Percentiles rank a stretch among this genome's conserved stretches.
phyloP scores from a whole-genome alignment of 163 green algal genomes.

The Chlorella variabilis region DNA sequence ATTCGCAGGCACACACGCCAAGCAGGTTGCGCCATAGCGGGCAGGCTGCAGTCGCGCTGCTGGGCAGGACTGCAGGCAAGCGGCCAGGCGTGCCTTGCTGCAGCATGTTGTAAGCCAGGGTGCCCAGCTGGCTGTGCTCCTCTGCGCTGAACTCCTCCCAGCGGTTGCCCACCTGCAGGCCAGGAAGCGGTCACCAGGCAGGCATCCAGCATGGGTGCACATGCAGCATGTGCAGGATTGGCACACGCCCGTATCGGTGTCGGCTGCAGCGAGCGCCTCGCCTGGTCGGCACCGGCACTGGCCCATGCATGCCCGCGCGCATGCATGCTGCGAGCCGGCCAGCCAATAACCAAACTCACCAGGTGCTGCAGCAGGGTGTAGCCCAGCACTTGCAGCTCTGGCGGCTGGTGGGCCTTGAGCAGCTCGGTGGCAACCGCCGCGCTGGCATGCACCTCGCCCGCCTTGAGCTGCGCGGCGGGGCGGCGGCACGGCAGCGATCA shows the following conservation, averaged over 20 bases:
- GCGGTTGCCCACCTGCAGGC: conserved; percentile 61
- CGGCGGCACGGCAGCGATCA: neutral
- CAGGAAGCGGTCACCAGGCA: neutral
- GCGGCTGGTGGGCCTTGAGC: conserved; percentile 42
- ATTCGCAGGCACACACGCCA: too few species aligned
- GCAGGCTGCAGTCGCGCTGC: too few species aligned
- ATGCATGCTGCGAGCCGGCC: neutral
- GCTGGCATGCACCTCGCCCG: conserved; percentile 55
- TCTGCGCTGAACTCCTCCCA: conserved; percentile 68
- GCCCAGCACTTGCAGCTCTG: conserved; percentile 73
- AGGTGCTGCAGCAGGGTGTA: conserved; percentile 75
- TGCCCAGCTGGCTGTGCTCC: conserved; percentile 69
- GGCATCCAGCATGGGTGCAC: neutral
- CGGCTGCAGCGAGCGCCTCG: too few species aligned
- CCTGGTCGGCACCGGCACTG: too few species aligned
- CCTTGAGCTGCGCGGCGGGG: conserved; percentile 52
- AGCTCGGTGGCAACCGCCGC: conserved; percentile 53
- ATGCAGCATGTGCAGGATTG: too few species aligned
- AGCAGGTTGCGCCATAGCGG: too few species aligned
- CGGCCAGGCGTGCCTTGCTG: too few species aligned
- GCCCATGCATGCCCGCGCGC: neutral
- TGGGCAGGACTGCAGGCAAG: too few species aligned
- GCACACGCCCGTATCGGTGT: too few species aligned
- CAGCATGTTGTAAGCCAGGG: conserved; percentile 52
- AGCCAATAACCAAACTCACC: conserved; percentile 43